A percentile compares a stretch with the other conserved stretches of the same genome.
Evolutionary conservation across 164 flowering plant species (phyloP).

Genomic region (Aristolochia californica): DNA sequence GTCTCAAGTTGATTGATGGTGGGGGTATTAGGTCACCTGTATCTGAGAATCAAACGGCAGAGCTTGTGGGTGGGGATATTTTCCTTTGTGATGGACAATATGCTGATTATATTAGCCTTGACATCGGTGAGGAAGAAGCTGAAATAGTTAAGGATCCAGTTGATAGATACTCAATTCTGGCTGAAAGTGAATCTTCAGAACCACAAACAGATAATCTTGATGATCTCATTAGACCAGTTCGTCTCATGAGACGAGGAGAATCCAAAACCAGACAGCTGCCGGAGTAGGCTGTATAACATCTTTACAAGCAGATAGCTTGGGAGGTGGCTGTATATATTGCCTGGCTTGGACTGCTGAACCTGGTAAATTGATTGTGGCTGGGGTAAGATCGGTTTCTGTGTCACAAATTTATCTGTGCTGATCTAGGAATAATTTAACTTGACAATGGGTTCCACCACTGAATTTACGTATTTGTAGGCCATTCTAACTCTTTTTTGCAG

Average conservation of each 20-base stretch:
- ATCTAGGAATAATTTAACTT: no score
- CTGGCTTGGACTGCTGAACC: no score
- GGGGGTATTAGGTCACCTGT: conserved; percentile 14
- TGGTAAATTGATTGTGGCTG: no score
- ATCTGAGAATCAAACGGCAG: conserved; percentile 15
- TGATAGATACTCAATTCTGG: conserved; percentile 8
- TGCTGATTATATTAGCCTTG: conserved; percentile 62
- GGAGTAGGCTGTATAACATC: no score
- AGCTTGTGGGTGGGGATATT: conserved; percentile 20
- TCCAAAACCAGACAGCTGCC: no score
- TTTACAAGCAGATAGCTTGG: no score
- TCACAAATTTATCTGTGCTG: no score
- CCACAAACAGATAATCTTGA: conserved; percentile 27
- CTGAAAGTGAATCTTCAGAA: conserved; percentile 16
- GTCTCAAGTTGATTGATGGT: conserved; percentile 9
- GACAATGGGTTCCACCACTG: no score
- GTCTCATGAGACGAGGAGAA: conserved; percentile 11
- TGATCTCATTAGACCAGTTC: conserved; percentile 43
- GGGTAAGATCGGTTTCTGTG: no score
- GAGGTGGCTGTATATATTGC: no score
- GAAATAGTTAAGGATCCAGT: conserved; percentile 10
- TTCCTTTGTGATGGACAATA: conserved; percentile 23
- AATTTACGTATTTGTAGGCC: no score
- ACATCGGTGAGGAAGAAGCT: conserved; percentile 35
- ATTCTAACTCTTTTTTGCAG: no score